Base-by-base conservation (phyloP, 129 eudicot genomes). In the Lactuca saligna region DNA sequence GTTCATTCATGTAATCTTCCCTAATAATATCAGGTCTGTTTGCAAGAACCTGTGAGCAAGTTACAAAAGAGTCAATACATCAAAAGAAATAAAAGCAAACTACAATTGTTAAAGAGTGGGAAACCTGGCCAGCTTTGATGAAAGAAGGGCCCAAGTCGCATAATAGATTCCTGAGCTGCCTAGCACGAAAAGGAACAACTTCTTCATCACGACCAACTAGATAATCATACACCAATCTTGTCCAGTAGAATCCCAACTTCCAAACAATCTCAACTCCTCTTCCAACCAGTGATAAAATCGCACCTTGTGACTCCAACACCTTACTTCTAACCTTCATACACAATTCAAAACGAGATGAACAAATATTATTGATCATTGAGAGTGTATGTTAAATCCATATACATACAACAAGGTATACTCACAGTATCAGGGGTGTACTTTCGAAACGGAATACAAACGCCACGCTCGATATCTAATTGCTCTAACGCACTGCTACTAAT, bases 1-100 rank as follows among this genome's bases (percentile, higher is more conserved):
- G 95, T 76, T 93, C 99, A 76, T 89, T 93, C 99, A 93, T 93
- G 61, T 93, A 93, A 85, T 93, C 99, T 79, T 93, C 99, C 79
- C 99, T 81, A 32, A 93, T 89, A 65, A 93, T 93, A 81, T 93
- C 99, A 63, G 99, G 99, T 72, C 99, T 87, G 77, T 87, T 93
- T 7, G 99, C 99, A 69, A 93, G 99, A 78, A 93, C 99, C 98
- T 92, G 82, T 61, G 9, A 41, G 39, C 14, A 61, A 4, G 7
- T 68, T 5, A 10, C 46, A 14, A 62, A 46, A 61, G 57, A 13
- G 63, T 63, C 33, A 49, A 60, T 34, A 14, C 32, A 69, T 56
- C 48, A 67, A n/a, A 44, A 65, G 0, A 8, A 4, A 37, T 0
- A 17, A 42, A 63, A 41, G 5, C 37, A 48, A 29, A 13, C 13